Conservation (phyloP, 352 stramenopile species). For the Pythium monospermum region DNA sequence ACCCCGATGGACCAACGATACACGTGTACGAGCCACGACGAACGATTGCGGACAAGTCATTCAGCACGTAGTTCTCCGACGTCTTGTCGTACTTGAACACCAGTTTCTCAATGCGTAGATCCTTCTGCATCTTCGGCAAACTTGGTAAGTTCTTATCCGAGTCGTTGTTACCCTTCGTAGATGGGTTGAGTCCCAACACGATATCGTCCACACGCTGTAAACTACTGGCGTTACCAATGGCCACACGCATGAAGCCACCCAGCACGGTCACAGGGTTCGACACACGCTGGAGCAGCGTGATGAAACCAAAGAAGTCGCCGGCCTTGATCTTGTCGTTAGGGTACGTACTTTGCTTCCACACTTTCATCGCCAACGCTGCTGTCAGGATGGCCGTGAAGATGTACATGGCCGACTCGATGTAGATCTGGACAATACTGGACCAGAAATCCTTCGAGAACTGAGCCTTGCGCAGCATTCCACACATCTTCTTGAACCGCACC, state of each 20-base stretch:
- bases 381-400: conserved; percentile 88
- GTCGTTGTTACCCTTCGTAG: conserved; percentile 14
- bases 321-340: conserved; percentile 42
- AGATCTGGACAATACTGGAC: conserved; percentile 88
- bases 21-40: conserved; percentile 81
- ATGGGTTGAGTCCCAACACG: conserved; percentile 51
- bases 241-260: conserved; percentile 86
- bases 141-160: conserved; percentile 60
- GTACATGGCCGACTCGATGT: conserved; percentile 88
- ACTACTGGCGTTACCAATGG: conserved; percentile 83
- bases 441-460: conserved; percentile 89
- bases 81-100: conserved; percentile 87
- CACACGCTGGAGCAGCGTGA: conserved; percentile 71
- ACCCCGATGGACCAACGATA: conserved; percentile 79
- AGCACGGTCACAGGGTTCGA: conserved; percentile 80
- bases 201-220: conserved; percentile 86
- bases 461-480: conserved; percentile 57
- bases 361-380: conserved; percentile 78
- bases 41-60: conserved; percentile 63
- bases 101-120: conserved; percentile 75
- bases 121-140: conserved; percentile 78
- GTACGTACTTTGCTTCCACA: conserved; percentile 40
- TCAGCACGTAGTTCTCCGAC: conserved; percentile 78
- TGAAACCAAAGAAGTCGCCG: conserved; percentile 83
- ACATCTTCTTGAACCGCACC: conserved; percentile 64